A percentile compares a stretch with the other conserved stretches of the same genome.
Conservation (phyloP, 1,284 basidiomycete species). For the Microbotryum silenes-acaulis region DNA sequence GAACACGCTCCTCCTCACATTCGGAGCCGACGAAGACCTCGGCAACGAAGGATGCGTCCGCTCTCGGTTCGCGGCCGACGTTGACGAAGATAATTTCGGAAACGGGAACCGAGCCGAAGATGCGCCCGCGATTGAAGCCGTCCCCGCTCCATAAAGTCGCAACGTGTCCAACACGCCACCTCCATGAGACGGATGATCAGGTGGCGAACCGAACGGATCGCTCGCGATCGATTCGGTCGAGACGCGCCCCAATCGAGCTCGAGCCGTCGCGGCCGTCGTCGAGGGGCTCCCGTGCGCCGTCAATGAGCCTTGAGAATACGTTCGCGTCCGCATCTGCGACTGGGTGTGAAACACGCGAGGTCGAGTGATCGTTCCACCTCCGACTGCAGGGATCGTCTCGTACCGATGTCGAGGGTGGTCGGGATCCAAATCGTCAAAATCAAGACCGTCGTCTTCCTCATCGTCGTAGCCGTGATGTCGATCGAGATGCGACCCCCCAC, state of each 20-base stretch:
- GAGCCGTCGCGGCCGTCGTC: background rate
- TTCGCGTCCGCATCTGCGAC: constrained; percentile 50
- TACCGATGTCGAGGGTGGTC: constrained; percentile 40
- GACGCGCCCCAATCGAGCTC: background rate
- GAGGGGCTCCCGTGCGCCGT: constrained; percentile 28
- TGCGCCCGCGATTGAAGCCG: background rate
- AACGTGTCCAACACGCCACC: background rate
- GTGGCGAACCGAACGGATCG: constrained; percentile 1
- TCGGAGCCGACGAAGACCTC: too few species aligned
- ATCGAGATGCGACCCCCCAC: background rate
- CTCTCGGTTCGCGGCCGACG: background rate
- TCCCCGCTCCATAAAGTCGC: background rate
- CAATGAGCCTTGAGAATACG: constrained; percentile 37
- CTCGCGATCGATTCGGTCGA: background rate
- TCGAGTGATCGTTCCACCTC: constrained; percentile 64
- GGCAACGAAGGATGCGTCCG: too few species aligned
- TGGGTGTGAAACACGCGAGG: constrained; percentile 67
- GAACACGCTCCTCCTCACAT: too few species aligned
- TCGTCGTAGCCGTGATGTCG: constrained; percentile 43
- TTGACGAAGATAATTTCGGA: background rate
- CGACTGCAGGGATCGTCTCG: constrained; percentile 66
- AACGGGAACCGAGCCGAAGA: constrained; percentile 27
- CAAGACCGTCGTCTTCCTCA: constrained; percentile 49
- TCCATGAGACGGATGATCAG: background rate
- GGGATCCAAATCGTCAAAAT: constrained; percentile 20